Evolutionary conservation across 805 yeast genomes (phyloP).

Genomic region (Wickerhamomyces strasburgensis): DNA sequence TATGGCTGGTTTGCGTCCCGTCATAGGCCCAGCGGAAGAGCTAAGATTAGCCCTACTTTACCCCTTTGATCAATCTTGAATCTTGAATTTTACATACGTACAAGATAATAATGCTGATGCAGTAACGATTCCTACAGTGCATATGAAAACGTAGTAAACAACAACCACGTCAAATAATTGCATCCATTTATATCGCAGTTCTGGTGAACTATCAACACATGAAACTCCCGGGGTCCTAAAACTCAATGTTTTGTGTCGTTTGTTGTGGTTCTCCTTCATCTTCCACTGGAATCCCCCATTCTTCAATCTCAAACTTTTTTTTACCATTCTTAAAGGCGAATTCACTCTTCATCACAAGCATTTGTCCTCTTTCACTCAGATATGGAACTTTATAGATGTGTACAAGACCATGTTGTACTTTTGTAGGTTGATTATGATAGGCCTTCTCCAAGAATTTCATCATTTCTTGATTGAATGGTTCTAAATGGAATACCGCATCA

Average conservation of each 20-base stretch:
- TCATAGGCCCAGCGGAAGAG: too few relatives aligned
- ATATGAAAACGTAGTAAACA: too few relatives aligned
- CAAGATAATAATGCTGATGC: too few relatives aligned
- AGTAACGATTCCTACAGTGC: too few relatives aligned
- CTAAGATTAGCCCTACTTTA: too few relatives aligned
- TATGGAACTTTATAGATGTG: slow-evolving; percentile 70
- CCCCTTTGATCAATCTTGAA: too few relatives aligned
- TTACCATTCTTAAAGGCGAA: slow-evolving; percentile 83
- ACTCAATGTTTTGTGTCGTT: slow-evolving; percentile 22
- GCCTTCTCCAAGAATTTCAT: slow-evolving; percentile 60
- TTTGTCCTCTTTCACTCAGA: slow-evolving; percentile 70
- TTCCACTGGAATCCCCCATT: slow-evolving; percentile 97
- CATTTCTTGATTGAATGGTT: slow-evolving; percentile 78
- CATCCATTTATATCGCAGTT: too few relatives aligned
- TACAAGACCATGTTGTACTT: slow-evolving; percentile 81
- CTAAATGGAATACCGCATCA: slow-evolving; percentile 69
- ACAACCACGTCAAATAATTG: too few relatives aligned
- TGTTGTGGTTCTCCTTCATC: slow-evolving; percentile 39
- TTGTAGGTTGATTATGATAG: slow-evolving; percentile 65
- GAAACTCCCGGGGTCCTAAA: slow-evolving; percentile 3
- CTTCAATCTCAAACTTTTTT: slow-evolving; percentile 78
- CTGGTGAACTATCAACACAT: too few relatives aligned
- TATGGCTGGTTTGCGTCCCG: too few relatives aligned
- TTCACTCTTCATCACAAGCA: slow-evolving; percentile 71
- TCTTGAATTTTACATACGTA: too few relatives aligned